Evolutionary conservation across 2,329 filamentous ascomycete genomes (phyloP), one percentile per base, ranked within the genome.

Genomic region (Colletotrichum agaves): DNA sequence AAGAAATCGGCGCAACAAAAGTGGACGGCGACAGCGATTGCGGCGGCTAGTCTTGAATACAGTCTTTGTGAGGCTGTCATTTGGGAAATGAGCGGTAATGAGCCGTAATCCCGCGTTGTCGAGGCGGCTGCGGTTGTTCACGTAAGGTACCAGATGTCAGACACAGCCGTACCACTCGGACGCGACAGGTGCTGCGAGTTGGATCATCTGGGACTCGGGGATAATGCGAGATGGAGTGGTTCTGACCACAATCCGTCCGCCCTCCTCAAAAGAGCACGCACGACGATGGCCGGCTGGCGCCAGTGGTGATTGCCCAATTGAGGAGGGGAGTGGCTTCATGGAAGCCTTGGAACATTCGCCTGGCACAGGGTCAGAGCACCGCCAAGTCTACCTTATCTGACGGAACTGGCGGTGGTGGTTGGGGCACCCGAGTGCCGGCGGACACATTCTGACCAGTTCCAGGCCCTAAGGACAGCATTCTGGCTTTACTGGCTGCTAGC

Each of bases 261-360:
- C 31, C 52, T 64, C 53, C 53, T 43, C 33, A 53, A 53, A 39
- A 59, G 61, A 47, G 17, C 44, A 47, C 37, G 47, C 64, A 41
- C 52, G 33, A 63, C 21, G 61, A 50, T 39, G 44, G 15, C 46
- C 39, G 46, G 46, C 31, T 19, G 41, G 64, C 39, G 15, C 17
- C 47, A 47, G 60, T 41, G 55, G 49, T 35, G 47, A 13, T 55
- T 55, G 39, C 46, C 65, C 61, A 65, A 65, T 65, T 11, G 35
- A 65, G 53, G 63, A 46, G 53, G 47, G 55, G 55, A 68, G 46
- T 39, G 31, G 43, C 49, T 31, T 46, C 44, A 67, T 69, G 66
- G 66, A 69, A 69, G 63, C 66, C 58, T 62, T 69, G 56, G 66
- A 69, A 67, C 50, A 67, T 69, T 66, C 66, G 35, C 52, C 50